Evolutionary conservation across 257 asterid species (phyloP).

Genomic region (Echium plantagineum): DNA sequence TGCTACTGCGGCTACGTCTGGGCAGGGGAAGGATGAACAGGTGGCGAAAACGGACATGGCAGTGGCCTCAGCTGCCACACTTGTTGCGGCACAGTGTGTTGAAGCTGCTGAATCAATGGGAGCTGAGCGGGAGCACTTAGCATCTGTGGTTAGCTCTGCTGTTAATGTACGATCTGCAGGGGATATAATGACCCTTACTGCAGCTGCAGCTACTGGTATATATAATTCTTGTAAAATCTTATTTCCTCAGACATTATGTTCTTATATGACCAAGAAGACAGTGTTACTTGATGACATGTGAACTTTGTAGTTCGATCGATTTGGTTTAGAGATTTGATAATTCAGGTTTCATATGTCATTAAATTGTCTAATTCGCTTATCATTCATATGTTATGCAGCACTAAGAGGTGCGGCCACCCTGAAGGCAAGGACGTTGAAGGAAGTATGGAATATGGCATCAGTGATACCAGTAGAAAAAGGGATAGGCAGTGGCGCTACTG

Average conservation of each 20-base stretch:
- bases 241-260: too few relatives aligned
- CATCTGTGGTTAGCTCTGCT: constrained; percentile 83
- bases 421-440: constrained; percentile 87
- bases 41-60: too few relatives aligned
- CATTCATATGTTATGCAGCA: constrained; percentile 27
- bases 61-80: constrained; percentile 4
- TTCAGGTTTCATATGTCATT: not conserved
- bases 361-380: too few relatives aligned
- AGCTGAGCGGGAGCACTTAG: constrained; percentile 82
- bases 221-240: not conserved
- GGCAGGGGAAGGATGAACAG: constrained; percentile 58
- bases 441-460: constrained; percentile 80
- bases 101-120: constrained; percentile 98
- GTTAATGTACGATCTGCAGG: constrained; percentile 88
- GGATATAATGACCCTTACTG: constrained; percentile 92
- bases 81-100: constrained; percentile 96
- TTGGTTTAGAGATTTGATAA: not conserved
- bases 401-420: constrained; percentile 86
- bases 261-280: too few relatives aligned
- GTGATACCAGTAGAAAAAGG: constrained; percentile 85
- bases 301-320: not conserved
- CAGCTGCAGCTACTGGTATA: constrained; percentile 94
- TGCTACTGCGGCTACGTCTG: constrained; percentile 81
- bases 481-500: constrained; percentile 39
- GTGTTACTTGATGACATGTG: too few relatives aligned